Base-by-base conservation (phyloP, 2,329 filamentous ascomycete genomes). In the Dryadomyces quercivorus region DNA sequence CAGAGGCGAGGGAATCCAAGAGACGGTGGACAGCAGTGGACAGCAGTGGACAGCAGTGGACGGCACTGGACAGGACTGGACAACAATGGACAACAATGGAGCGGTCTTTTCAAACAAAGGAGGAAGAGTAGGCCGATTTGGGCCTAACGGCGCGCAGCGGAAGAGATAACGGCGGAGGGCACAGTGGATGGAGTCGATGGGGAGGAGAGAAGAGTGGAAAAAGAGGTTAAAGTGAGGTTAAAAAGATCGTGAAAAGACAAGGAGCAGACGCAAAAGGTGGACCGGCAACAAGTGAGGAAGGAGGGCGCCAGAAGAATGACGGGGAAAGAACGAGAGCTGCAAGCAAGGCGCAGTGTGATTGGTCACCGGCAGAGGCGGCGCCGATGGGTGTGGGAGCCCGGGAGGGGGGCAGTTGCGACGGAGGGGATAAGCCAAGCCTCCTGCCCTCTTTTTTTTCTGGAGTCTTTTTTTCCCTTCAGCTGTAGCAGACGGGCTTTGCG, bases 401-500 rank as follows among this genome's bases (percentile, higher is more conserved):
- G 8, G 26, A 31, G 36, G 36, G 36, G 34, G 12, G 34, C 12
- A 40, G 15, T 16, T 13, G 36, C 36, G 36, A 40, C 36, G 10
- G 36, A 40, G 36, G 15, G 36, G 15, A 31, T 8, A 3, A 40
- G 36, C 36, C 36, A 40, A 40, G 36, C 36, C 42, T 44, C 15
- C 16, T 42, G 12, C 38, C 38, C 38, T n/a, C 36, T 38, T 50
- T 42, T 50, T 50, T 36, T 34, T 13, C 16, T 46, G 21, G 12
- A 8, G 16, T 46, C 4, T 46, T 22, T 20, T 21, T 34, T 31
- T 21, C 45, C 34, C 31, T 38, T 50, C 49, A 50, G 49, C 49
- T 50, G 13, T 50, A 34, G 49, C 49, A 50, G 49, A 34, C 20
- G 38, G 49, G 49, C 49, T 50, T 50, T 50, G 49, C 49, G 8